A percentile compares a stretch with the other conserved stretches of the same genome.
phyloP scores from a whole-genome alignment of 176 grass and related monocot species.

The Bonia amplexicaulis region DNA sequence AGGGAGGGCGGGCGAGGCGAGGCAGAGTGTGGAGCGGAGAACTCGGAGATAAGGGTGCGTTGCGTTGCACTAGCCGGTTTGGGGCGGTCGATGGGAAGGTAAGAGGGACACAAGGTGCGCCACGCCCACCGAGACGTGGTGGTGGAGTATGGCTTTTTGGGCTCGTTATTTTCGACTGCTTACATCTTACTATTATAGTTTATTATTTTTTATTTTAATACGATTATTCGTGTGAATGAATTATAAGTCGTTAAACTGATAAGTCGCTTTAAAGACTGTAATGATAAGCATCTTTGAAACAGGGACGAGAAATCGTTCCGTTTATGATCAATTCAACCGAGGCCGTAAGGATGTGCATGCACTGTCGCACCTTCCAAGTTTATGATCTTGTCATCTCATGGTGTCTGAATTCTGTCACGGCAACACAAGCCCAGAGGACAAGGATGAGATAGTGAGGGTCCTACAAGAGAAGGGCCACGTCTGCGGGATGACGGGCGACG shows the following conservation, averaged over 20 bases:
- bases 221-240: rapidly evolving
- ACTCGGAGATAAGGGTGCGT: neutral
- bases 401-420: neutral
- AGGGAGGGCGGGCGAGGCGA: neutral
- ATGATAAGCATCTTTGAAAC: too few species aligned
- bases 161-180: too few species aligned
- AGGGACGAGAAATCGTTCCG: too few species aligned
- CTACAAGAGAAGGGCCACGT: constrained; percentile 59
- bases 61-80: neutral
- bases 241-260: too few species aligned
- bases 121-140: constrained; percentile 5
- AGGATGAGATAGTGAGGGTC: constrained; percentile 84
- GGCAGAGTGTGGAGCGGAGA: neutral
- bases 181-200: too few species aligned
- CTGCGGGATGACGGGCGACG: constrained; percentile 75
- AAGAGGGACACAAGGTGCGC: neutral
- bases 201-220: too few species aligned
- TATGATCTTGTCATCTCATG: neutral
- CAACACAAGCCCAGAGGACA: constrained; percentile 44
- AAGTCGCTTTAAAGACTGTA: too few species aligned
- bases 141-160: neutral
- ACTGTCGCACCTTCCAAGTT: neutral
- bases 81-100: constrained; percentile 1
- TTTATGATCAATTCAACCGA: too few species aligned
- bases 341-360: neutral